Evolutionary conservation across 2,329 filamentous ascomycete species (phyloP), one percentile per base, ranked within the genome.

Genomic region (Alternaria longipes): DNA sequence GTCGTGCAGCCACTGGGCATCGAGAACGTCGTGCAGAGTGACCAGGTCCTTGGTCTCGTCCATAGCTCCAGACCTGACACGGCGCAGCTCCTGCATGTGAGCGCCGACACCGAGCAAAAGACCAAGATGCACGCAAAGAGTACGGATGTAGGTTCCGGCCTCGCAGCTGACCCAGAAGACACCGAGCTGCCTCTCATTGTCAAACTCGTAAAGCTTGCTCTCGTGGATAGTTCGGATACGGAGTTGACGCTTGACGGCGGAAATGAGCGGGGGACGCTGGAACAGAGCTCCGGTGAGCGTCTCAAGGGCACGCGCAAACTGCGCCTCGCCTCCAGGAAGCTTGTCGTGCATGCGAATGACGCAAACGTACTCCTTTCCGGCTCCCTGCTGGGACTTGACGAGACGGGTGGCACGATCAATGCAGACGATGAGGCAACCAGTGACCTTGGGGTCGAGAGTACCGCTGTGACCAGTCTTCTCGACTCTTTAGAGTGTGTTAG

Each of bases 141-240:
- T 99, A 85, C 95, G 92, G 80, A 99, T 98, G 82, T 99, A 99
- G 67, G 95, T 99, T 80, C 95, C 95, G 59, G 93, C 95, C 83
- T 99, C 95, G 82, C 95, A 99, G 83, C 93, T 97, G 73, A 98
- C 95, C 94, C 95, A 98, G 87, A 99, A 99, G 58, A 98, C 94
- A 81, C 92, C 95, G 38, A 99, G 87, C 81, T 98, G 94, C 74
- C 95, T 90, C 76, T 98, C 94, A 78, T 99, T 98, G 85, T 99
- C 95, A 79, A 98, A 99, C 84, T 99, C 95, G 78, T 84, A 85
- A 56, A 98, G 86, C 84, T 96, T 97, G 88, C 91, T 96, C 83
- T 98, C 93, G 85, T 98, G 91, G 73, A 99, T 97, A 65, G 94
- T 97, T 82, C 95, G 90, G 82, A 99, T 97, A 87, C 95, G 94